Conservation (phyloP, 1,284 basidiomycete species). For the Ceratobasidium sp. region DNA sequence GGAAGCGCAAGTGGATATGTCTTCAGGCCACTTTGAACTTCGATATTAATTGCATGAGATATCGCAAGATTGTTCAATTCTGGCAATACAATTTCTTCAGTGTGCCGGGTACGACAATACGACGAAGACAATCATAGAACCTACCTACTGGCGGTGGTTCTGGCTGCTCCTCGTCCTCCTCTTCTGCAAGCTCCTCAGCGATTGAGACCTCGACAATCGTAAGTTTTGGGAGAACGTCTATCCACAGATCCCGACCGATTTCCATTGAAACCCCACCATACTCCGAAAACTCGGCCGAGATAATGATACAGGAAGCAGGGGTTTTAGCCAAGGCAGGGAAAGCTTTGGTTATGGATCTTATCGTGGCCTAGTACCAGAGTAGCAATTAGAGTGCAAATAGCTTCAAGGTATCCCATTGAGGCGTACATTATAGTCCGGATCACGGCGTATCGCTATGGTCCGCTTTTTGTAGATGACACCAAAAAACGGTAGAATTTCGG, state of each 20-base stretch:
- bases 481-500: constrained; percentile 13
- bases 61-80: not conserved
- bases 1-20: not conserved
- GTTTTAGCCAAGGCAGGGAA: constrained; percentile 11
- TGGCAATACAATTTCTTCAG: not conserved
- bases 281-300: constrained; percentile 12
- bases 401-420: not conserved
- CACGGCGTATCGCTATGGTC: constrained; percentile 20
- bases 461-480: constrained; percentile 6
- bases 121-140: too few relatives aligned
- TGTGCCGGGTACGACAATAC: too few relatives aligned
- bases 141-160: too few relatives aligned
- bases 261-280: constrained; percentile 23
- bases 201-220: constrained; percentile 17
- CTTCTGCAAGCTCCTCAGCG: not conserved
- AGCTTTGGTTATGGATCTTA: not conserved
- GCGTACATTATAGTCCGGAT: constrained; percentile 25
- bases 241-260: constrained; percentile 13
- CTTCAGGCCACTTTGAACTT: not conserved
- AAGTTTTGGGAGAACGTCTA: not conserved
- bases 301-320: not conserved
- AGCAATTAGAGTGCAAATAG: not conserved
- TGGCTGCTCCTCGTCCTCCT: too few relatives aligned
- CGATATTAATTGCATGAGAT: not conserved
- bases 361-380: not conserved